Percentiles rank a stretch among this genome's conserved stretches.
Conservation (phyloP, 495 filamentous ascomycete genomes). For the Coniosporium apollinis region DNA sequence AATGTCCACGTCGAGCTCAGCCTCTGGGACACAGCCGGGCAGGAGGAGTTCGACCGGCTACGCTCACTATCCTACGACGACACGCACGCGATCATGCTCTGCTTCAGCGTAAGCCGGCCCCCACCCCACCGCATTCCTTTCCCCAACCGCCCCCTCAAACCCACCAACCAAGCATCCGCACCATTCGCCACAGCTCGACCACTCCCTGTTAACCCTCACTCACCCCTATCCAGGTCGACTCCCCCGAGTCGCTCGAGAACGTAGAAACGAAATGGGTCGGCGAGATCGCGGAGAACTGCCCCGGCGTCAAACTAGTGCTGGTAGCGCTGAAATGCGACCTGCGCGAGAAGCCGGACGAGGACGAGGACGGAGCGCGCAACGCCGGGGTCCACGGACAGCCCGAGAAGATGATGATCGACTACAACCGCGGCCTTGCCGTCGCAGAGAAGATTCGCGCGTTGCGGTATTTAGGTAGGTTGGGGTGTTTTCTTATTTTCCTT, state of each 20-base stretch:
- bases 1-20: slow-evolving; percentile 90
- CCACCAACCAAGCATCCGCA: neutral
- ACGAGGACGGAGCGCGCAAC: slow-evolving; percentile 33
- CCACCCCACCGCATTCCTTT: neutral
- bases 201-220: neutral
- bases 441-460: slow-evolving; percentile 78
- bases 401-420: slow-evolving; percentile 67
- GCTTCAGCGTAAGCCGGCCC: slow-evolving; percentile 52
- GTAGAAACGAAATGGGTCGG: slow-evolving; percentile 96
- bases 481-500: neutral
- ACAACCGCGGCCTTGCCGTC: slow-evolving; percentile 83
- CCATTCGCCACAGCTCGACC: neutral
- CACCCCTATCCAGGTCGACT: slow-evolving; percentile 46
- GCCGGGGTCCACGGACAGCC: slow-evolving; percentile 28
- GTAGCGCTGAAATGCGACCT: slow-evolving; percentile 95
- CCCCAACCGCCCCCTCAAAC: too few relatives aligned
- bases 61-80: slow-evolving; percentile 94
- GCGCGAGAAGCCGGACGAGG: slow-evolving; percentile 48
- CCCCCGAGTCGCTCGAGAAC: slow-evolving; percentile 91
- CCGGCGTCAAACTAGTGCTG: slow-evolving; percentile 83
- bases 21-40: slow-evolving; percentile 94
- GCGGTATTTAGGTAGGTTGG: slow-evolving; percentile 60
- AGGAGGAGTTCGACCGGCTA: slow-evolving; percentile 97
- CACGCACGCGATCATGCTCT: slow-evolving; percentile 95
- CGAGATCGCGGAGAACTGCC: slow-evolving; percentile 95